A percentile compares a stretch with the other conserved stretches of the same genome.
Conservation (phyloP, 305 asterid species). For the Euphrasia arctica region DNA sequence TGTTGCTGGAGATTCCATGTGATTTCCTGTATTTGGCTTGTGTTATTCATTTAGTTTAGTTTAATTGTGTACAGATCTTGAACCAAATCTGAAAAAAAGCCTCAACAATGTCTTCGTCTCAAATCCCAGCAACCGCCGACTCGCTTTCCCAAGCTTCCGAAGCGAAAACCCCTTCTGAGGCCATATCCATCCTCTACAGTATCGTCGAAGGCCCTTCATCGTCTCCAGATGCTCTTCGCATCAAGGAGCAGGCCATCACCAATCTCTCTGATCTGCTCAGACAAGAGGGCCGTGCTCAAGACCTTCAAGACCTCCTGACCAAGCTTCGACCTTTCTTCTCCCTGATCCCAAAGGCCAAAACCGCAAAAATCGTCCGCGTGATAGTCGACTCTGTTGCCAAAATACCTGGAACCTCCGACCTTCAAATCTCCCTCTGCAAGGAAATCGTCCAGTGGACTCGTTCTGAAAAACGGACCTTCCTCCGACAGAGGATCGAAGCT, state of each 20-base stretch:
- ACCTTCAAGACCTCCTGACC: slow-evolving; percentile 45
- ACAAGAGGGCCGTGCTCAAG: slow-evolving; percentile 51
- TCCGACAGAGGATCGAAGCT: slow-evolving; percentile 63
- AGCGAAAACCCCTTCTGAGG: slow-evolving; percentile 49
- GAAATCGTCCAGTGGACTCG: slow-evolving; percentile 69
- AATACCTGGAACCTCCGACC: slow-evolving; percentile 59
- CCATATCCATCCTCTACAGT: slow-evolving; percentile 47
- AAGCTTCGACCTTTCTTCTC: slow-evolving; percentile 57
- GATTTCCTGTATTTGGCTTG: too few species aligned
- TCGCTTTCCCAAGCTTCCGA: slow-evolving; percentile 49
- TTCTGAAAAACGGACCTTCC: slow-evolving; percentile 54
- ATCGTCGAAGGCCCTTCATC: slow-evolving; percentile 51
- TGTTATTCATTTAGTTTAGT: too few species aligned
- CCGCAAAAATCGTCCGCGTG: slow-evolving; percentile 59
- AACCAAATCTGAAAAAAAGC: too few species aligned
- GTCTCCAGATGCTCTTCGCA: slow-evolving; percentile 52
- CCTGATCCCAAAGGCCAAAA: slow-evolving; percentile 65
- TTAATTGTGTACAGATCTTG: too few species aligned
- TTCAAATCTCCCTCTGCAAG: slow-evolving; percentile 62
- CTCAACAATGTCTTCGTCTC: slow-evolving; percentile 38
- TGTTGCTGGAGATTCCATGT: too few species aligned
- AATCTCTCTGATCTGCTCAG: slow-evolving; percentile 54
- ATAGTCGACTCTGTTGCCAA: slow-evolving; percentile 58
- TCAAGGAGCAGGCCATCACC: slow-evolving; percentile 56
- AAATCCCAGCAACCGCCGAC: slow-evolving; percentile 46